Conservation (phyloP, 805 yeast genomes). For the Lachancea sp. region DNA sequence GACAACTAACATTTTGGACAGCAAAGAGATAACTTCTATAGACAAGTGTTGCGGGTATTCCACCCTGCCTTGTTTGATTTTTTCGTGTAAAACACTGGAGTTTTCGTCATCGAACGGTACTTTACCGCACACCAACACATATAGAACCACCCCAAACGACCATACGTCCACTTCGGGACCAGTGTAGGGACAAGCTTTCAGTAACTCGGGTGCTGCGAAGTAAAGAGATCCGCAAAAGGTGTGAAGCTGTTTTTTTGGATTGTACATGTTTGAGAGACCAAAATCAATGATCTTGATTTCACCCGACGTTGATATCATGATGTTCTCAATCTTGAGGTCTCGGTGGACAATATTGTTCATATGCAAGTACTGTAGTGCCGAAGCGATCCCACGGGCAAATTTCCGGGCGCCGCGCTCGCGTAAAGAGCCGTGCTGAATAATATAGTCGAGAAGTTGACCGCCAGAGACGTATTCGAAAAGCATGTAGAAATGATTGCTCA, state of each 20-base stretch:
- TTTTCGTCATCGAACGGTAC: constrained; percentile 97
- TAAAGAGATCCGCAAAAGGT: constrained; percentile 96
- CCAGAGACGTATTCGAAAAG: constrained; percentile 94
- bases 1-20: constrained; percentile 87
- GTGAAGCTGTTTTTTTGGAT: constrained; percentile 63
- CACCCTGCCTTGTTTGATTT: constrained; percentile 85
- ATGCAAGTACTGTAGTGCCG: constrained; percentile 91
- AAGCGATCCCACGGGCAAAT: constrained; percentile 90
- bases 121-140: constrained; percentile 93
- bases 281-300: constrained; percentile 94
- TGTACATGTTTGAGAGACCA: constrained; percentile 85
- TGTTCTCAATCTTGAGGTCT: constrained; percentile 92
- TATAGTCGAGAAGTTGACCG: constrained; percentile 95
- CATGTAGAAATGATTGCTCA: constrained; percentile 97
- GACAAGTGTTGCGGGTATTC: constrained; percentile 84
- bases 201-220: constrained; percentile 96
- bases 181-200: constrained; percentile 83
- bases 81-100: constrained; percentile 85
- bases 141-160: constrained; percentile 96
- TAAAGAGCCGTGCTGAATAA: constrained; percentile 90
- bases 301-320: constrained; percentile 88
- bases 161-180: constrained; percentile 99
- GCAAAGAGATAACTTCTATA: constrained; percentile 68
- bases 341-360: constrained; percentile 93
- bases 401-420: constrained; percentile 91